Evolutionary conservation across 768 basidiomycete genomes (phyloP).

Genomic region (Suillus spraguei): DNA sequence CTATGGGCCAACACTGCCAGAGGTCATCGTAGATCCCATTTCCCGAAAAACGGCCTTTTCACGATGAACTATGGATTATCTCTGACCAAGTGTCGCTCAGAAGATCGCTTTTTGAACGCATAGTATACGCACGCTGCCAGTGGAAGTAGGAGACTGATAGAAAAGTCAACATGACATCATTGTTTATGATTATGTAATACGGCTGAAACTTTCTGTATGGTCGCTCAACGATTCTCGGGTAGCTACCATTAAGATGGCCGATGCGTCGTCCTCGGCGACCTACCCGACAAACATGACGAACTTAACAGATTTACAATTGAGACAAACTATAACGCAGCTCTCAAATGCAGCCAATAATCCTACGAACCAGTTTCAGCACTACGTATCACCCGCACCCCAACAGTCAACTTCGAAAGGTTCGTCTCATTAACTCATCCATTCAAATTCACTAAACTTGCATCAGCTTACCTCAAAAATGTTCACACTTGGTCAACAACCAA

Average conservation of each 20-base stretch:
- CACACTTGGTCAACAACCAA: slow-evolving; percentile 67
- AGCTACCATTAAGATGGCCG: slow-evolving; percentile 26
- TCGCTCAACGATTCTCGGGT: not conserved
- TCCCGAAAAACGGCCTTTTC: not conserved
- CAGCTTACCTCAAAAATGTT: slow-evolving; percentile 70
- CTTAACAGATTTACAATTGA: slow-evolving; percentile 65
- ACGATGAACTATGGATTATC: no score
- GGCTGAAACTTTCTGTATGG: no score
- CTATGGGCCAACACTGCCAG: not conserved
- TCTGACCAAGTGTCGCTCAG: not conserved
- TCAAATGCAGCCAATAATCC: slow-evolving; percentile 38
- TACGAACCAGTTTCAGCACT: slow-evolving; percentile 37
- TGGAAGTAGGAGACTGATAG: no score
- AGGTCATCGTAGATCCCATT: not conserved
- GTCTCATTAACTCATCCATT: not conserved
- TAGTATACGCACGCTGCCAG: not conserved
- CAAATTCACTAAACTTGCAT: slow-evolving; percentile 6
- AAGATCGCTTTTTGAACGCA: not conserved
- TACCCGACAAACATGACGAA: slow-evolving; percentile 39
- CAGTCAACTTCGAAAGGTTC: slow-evolving; percentile 32
- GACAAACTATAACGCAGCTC: slow-evolving; percentile 61
- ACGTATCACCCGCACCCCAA: slow-evolving; percentile 34
- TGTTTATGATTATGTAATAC: no score
- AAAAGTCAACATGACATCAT: no score
- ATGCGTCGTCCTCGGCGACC: slow-evolving; percentile 30